Evolutionary conservation across 73 alveolate genomes (phyloP), one percentile per base, ranked within the genome.

Genomic region (Effrenium voratum): DNA sequence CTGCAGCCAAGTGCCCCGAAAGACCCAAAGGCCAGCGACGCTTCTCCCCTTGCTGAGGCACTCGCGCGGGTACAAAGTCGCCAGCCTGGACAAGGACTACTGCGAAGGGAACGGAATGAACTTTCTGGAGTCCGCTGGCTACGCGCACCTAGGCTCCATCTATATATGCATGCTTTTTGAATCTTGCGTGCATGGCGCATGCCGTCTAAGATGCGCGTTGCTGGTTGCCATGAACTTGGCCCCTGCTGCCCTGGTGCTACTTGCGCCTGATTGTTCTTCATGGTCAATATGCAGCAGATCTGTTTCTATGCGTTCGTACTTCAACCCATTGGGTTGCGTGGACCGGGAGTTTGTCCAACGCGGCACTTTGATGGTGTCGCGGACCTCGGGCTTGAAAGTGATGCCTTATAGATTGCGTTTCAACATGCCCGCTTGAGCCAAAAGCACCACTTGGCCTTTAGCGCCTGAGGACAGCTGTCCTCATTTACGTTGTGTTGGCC

Each of bases 111-210:
- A 10, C 43, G 5, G 45, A 3, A 77, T 77, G 88, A 44, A 77
- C 63, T 77, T 77, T 22, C 88, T 77, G 28, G 45, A 77, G 24
- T 24, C 88, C 3, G 10, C 88, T 1, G 88, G 88, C n/a, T 77
- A 30, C 32, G 66, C 45, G 88, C 45, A 26, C 40, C 45, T 77
- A 3, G 88, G 28, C 41, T 44, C 66, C 60, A 77, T 1, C 12
- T 3, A 22, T 12, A 55, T 15, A 15, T 55, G 22, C 68, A 55
- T 22, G 22, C 12, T 30, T 38, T 30, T 2, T 3, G 3, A 36
- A 24, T 38, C 36, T 63, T 8, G n/a, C n/a, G n/a, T n/a, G n/a
- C n/a, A n/a, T n/a, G n/a, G n/a, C n/a, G n/a, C n/a, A n/a, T n/a
- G 30, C 49, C 66, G 19, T 57, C 88, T 36, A 40, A 77, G 88